Conservation (phyloP, 23 red algal species). For the Gracilaria gracilis region DNA sequence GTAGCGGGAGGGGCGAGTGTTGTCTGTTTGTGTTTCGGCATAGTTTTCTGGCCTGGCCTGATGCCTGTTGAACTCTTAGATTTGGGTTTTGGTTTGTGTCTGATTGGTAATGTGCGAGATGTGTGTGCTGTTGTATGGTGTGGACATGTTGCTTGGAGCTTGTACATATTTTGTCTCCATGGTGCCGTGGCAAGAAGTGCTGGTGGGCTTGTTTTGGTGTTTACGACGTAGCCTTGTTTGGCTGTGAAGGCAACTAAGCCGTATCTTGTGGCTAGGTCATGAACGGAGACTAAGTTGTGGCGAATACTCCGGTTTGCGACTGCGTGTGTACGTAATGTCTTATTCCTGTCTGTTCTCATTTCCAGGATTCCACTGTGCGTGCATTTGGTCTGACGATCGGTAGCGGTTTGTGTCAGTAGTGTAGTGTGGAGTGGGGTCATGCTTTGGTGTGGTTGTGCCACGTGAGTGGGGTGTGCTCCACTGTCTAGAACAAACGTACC, state of each 20-base stretch:
- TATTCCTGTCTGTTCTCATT: not conserved
- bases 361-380: not conserved
- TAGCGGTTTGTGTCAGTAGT: not conserved
- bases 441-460: not conserved
- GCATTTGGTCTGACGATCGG: not conserved
- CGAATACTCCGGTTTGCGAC: not conserved
- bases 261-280: not conserved
- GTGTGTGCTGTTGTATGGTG: not conserved
- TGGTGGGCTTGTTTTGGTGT: not conserved
- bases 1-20: no score
- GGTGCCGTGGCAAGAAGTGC: not conserved
- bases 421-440: not conserved
- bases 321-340: not conserved
- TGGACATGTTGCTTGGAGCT: not conserved
- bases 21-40: no score
- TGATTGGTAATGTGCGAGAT: not conserved
- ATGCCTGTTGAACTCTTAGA: no score
- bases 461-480: not conserved
- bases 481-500: not conserved
- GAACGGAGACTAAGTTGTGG: not conserved
- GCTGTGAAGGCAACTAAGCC: not conserved
- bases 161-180: not conserved
- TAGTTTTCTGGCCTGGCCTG: no score
- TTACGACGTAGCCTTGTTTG: not conserved
- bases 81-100: no score